Evolutionary conservation across 352 stramenopile species (phyloP).

Genomic region (Peronospora tabacina): DNA sequence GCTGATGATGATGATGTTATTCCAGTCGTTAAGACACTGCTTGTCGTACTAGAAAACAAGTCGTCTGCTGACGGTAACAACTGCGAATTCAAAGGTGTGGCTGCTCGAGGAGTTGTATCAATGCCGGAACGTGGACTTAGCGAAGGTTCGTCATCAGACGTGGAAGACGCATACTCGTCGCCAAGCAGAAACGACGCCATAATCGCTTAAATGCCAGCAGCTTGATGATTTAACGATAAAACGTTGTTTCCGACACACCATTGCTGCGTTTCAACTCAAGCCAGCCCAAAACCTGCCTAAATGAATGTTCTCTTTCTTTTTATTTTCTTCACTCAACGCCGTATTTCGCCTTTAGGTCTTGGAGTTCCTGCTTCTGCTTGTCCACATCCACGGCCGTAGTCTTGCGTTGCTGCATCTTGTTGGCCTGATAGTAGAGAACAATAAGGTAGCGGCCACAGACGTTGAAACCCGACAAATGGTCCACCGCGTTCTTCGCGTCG

Average conservation of each 20-base stretch:
- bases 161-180: slow-evolving; percentile 49
- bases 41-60: slow-evolving; percentile 39
- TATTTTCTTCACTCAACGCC: slow-evolving; percentile 51
- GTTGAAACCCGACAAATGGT: slow-evolving; percentile 99
- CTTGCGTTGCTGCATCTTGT: slow-evolving; percentile 61
- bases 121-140: neutral
- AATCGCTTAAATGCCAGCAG: neutral
- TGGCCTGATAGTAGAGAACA: slow-evolving; percentile 98
- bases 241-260: too few relatives aligned
- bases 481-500: slow-evolving; percentile 97
- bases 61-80: slow-evolving; percentile 40
- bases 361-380: slow-evolving; percentile 74
- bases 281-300: too few relatives aligned
- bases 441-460: slow-evolving; percentile 98
- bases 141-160: slow-evolving; percentile 24
- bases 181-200: slow-evolving; percentile 49
- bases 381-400: slow-evolving; percentile 33
- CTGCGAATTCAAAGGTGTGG: neutral
- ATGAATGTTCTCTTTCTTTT: neutral
- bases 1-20: slow-evolving; percentile 1
- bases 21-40: slow-evolving; percentile 13
- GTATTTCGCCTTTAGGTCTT: slow-evolving; percentile 82
- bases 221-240: too few relatives aligned
- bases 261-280: too few relatives aligned
- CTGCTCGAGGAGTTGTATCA: neutral